phyloP scores from a whole-genome alignment of 441 rosid species.

The Mallotus repandus region DNA sequence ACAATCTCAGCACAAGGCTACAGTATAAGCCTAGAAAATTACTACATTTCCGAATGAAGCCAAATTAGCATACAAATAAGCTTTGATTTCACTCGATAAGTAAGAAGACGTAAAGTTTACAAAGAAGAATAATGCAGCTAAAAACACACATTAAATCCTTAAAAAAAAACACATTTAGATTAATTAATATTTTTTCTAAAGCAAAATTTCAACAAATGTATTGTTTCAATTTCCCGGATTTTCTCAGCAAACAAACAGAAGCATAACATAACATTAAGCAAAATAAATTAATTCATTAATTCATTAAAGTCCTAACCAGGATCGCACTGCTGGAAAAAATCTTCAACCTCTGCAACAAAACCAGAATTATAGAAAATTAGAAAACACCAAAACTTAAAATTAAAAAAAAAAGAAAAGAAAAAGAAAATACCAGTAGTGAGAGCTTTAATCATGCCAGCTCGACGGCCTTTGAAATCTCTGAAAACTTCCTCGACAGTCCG shows the following conservation, averaged over 20 bases:
- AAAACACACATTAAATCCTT: neutral
- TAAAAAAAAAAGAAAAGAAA: neutral
- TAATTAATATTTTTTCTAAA: neutral
- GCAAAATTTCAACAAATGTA: neutral
- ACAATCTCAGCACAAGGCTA: neutral
- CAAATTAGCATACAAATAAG: neutral
- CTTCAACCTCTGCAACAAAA: conserved; percentile 60
- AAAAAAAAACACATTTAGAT: too few species aligned
- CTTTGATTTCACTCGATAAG: neutral
- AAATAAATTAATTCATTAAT: neutral
- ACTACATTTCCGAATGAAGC: neutral
- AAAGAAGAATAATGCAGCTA: too few species aligned
- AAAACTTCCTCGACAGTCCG: conserved; percentile 81
- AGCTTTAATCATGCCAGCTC: conserved; percentile 73
- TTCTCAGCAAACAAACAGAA: neutral
- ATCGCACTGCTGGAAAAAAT: conserved; percentile 74
- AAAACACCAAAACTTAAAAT: conserved; percentile 12
- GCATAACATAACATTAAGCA: neutral
- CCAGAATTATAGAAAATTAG: neutral
- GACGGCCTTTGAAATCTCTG: conserved; percentile 70
- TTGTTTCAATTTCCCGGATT: too few species aligned
- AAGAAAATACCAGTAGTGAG: conserved; percentile 50
- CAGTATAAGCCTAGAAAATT: neutral
- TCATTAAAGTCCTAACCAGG: conserved; percentile 46
- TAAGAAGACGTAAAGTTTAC: too few species aligned